Evolutionary conservation across 352 stramenopile species (phyloP).

Genomic region (Globisporangium megalacanthum): DNA sequence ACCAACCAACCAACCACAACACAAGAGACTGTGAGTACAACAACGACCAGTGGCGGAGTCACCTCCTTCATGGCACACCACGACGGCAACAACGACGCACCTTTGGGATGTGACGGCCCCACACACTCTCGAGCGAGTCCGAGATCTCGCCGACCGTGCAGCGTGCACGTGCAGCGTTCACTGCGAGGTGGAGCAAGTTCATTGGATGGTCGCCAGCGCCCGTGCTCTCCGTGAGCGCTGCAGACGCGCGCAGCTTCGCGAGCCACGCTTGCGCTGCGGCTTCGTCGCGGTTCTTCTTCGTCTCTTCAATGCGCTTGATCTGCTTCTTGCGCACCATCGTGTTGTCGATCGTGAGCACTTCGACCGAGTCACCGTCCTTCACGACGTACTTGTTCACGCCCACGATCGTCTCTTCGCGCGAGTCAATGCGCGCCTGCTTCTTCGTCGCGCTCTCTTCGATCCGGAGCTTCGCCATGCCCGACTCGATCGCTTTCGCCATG

Average conservation of each 20-base stretch:
- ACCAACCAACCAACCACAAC: neutral
- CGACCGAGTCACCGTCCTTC: constrained; percentile 80
- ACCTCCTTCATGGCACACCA: neutral
- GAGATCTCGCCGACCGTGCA: constrained; percentile 97
- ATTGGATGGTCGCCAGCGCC: constrained; percentile 81
- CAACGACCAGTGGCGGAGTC: neutral
- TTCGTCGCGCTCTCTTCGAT: constrained; percentile 97
- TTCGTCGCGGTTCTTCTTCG: constrained; percentile 86
- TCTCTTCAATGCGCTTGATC: constrained; percentile 76
- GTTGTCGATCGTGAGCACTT: constrained; percentile 94
- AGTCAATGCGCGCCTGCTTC: constrained; percentile 95
- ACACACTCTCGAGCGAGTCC: constrained; percentile 90
- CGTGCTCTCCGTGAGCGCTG: constrained; percentile 59
- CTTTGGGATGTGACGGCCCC: constrained; percentile 91
- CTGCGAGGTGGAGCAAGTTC: constrained; percentile 93
- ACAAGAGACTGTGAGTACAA: neutral
- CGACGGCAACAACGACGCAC: constrained; percentile 4
- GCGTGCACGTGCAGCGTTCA: constrained; percentile 86
- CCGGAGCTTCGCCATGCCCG: constrained; percentile 93
- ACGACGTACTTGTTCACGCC: constrained; percentile 97
- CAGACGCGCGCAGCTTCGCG: constrained; percentile 35
- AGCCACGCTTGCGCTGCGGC: constrained; percentile 57
- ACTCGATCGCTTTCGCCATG: constrained; percentile 97
- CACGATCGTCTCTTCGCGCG: constrained; percentile 92
- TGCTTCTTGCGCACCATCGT: constrained; percentile 87